Conservation (phyloP, 106 monocot genomes). For the Allium fistulosum region DNA sequence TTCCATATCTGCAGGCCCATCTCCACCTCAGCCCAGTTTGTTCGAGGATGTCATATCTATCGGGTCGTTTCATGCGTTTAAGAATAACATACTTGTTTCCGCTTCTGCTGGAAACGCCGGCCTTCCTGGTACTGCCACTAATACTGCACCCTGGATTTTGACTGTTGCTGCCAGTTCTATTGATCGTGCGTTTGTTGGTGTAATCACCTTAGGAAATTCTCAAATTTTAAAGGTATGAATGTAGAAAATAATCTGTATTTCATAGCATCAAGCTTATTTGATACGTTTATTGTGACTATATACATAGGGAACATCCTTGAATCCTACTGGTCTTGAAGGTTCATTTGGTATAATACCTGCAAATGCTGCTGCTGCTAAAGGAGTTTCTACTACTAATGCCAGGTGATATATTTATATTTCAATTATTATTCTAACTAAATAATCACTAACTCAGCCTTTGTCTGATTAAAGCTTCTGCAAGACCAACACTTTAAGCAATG, state of each 20-base stretch:
- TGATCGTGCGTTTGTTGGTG: neutral
- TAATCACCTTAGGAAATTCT: neutral
- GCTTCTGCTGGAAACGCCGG: constrained; percentile 43
- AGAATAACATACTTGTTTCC: constrained; percentile 22
- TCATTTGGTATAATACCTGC: neutral
- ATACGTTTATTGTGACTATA: neutral
- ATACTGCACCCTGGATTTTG: constrained; percentile 9
- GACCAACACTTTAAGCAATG: constrained; percentile 2
- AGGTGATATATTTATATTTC: constrained; percentile 4
- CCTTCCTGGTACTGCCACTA: neutral
- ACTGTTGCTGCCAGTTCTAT: constrained; percentile 13
- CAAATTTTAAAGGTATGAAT: neutral
- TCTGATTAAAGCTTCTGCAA: constrained; percentile 7
- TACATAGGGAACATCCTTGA: constrained; percentile 9
- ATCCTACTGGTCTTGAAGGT: constrained; percentile 2
- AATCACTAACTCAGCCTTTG: neutral
- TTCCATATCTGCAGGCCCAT: constrained; percentile 12
- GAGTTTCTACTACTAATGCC: constrained; percentile 1
- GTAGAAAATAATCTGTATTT: no score
- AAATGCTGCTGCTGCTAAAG: neutral
- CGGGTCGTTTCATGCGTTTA: constrained; percentile 36
- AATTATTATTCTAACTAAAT: neutral
- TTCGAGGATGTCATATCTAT: constrained; percentile 21
- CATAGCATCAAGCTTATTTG: no score
- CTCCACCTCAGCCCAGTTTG: neutral